A percentile compares a stretch with the other conserved stretches of the same genome.
Conservation (phyloP, 2,329 filamentous ascomycete species). For the Hyphodiscus sp. region DNA sequence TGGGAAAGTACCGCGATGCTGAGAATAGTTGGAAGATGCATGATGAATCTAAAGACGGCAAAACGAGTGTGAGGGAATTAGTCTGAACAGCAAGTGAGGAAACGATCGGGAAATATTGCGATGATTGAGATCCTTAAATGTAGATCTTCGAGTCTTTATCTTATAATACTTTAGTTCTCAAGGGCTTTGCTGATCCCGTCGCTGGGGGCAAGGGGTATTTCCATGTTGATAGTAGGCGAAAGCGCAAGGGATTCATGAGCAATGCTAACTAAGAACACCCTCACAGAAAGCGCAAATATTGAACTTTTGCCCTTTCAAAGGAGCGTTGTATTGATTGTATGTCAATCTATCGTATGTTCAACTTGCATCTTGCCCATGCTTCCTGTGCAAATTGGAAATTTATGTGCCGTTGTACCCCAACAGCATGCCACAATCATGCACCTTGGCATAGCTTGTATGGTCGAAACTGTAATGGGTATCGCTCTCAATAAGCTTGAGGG, state of each 20-base stretch:
- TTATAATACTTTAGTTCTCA: not conserved
- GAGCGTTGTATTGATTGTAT: not conserved
- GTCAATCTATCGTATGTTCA: not conserved
- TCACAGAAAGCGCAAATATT: not conserved
- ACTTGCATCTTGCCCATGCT: not conserved
- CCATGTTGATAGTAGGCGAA: not conserved
- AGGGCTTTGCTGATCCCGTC: not conserved
- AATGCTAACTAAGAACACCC: not conserved
- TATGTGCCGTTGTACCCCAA: not conserved
- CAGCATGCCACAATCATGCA: not conserved
- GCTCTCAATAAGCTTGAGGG: not conserved
- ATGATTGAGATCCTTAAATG: no score
- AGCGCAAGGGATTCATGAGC: not conserved
- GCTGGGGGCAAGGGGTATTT: not conserved
- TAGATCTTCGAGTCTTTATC: not conserved
- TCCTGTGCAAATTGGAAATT: not conserved
- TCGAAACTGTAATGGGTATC: not conserved
- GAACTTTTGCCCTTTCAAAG: not conserved
- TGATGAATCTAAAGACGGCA: not conserved
- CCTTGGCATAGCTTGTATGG: not conserved
- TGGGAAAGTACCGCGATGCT: not conserved
- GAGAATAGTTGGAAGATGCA: not conserved
- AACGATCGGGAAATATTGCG: no score
- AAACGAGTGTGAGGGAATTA: no score
- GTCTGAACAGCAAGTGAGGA: no score